Conservation (phyloP, 345 rosid genomes). For the Draba incana region DNA sequence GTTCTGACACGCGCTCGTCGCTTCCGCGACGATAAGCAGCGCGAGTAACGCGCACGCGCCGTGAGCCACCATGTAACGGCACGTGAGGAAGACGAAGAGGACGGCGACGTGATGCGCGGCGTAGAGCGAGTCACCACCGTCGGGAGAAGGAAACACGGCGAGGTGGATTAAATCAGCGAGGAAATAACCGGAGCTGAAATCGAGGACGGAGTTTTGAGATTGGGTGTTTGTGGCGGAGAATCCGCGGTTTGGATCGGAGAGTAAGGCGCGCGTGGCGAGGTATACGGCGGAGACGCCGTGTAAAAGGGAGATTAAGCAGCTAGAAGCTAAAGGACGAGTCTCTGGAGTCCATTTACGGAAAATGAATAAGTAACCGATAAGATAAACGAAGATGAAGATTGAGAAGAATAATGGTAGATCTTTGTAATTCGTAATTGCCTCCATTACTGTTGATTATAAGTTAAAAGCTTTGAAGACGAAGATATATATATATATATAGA, state of each 20-base stretch:
- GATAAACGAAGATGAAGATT: conserved; percentile 34
- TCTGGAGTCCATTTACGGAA: conserved; percentile 34
- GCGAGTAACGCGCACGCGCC: conserved; percentile 72
- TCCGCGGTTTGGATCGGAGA: conserved; percentile 21
- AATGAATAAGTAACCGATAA: conserved; percentile 23
- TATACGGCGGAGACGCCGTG: conserved; percentile 35
- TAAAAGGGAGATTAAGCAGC: conserved; percentile 39
- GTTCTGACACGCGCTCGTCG: conserved; percentile 89
- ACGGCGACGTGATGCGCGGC: conserved; percentile 86
- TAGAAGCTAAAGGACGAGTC: conserved; percentile 45
- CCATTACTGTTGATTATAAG: conserved; percentile 17
- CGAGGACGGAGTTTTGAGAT: conserved; percentile 61
- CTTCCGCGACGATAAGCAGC: conserved; percentile 73
- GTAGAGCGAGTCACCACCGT: conserved; percentile 76
- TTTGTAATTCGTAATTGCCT: not conserved
- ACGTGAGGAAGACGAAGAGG: conserved; percentile 81
- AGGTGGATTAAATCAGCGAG: conserved; percentile 73
- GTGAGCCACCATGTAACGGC: conserved; percentile 65
- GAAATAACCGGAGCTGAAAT: conserved; percentile 80
- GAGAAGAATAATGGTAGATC: conserved; percentile 38
- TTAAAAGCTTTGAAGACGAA: not conserved
- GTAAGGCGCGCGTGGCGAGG: conserved; percentile 22
- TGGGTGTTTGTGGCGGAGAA: conserved; percentile 47
- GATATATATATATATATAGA: not conserved
- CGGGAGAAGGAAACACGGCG: conserved; percentile 60